These are phyloP conservation scores for Trichosporon faecale DNA, from an alignment of 1,284 basidiomycete genomes.

Conservation along the genomic window DNA sequence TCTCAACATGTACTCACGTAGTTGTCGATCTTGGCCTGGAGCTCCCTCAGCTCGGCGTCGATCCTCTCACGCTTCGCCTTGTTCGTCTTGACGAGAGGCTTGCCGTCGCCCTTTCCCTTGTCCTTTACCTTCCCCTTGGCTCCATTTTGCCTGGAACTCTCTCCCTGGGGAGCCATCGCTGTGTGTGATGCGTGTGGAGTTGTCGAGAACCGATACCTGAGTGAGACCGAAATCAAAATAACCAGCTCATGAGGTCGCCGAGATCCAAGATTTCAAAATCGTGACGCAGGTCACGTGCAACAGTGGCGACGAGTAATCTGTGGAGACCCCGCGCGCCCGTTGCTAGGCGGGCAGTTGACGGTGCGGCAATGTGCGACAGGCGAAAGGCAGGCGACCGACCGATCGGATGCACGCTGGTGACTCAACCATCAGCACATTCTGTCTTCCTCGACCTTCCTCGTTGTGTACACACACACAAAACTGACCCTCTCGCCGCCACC, in stretches of 20 bases:
- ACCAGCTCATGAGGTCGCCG: not conserved
- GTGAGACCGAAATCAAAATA: slow-evolving; percentile 2
- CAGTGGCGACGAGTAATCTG: not conserved
- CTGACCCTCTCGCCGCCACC: not conserved
- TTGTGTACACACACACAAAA: not conserved
- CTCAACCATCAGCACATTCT: not conserved
- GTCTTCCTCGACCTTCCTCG: not conserved
- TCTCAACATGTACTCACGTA: slow-evolving; percentile 37
- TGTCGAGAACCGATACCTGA: not conserved
- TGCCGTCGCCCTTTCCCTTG: slow-evolving; percentile 21
- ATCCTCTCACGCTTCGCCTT: slow-evolving; percentile 41
- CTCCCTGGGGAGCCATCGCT: not conserved
- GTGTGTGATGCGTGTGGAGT: not conserved
- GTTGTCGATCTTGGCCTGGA: slow-evolving; percentile 42
- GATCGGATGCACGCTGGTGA: not conserved
- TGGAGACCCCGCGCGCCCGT: not conserved
- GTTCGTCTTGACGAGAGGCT: slow-evolving; percentile 41
- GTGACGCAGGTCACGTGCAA: slow-evolving; percentile 8
- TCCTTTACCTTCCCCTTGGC: slow-evolving; percentile 16
- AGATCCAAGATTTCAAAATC: slow-evolving; percentile 8
- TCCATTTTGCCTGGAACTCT: slow-evolving; percentile 11
- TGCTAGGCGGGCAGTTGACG: not conserved
- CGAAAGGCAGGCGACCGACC: not conserved
- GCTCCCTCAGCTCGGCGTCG: slow-evolving; percentile 47
- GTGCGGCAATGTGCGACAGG: not conserved